A percentile compares a stretch with the other conserved stretches of the same genome.
Conservation (phyloP, 129 eudicot genomes). For the Tanacetum coccineum region DNA sequence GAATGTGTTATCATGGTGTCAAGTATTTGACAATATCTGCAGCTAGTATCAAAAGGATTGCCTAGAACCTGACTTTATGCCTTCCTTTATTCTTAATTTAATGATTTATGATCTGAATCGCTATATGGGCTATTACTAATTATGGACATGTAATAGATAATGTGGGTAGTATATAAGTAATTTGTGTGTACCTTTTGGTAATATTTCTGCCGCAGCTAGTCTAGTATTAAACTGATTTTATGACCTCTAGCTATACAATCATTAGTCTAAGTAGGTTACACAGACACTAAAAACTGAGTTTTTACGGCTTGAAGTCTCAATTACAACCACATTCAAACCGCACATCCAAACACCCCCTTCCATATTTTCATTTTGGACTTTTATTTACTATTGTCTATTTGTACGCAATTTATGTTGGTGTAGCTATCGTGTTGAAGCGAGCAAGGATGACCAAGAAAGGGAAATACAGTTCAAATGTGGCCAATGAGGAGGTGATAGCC, state of each 20-base stretch:
- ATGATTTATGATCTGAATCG: background rate
- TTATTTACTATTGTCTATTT: background rate
- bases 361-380: no score
- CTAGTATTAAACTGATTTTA: background rate
- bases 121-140: background rate
- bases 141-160: background rate
- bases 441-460: slow-evolving; percentile 87
- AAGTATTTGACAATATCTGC: no score
- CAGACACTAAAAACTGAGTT: no score
- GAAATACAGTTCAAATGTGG: slow-evolving; percentile 52
- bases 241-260: no score
- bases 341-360: no score
- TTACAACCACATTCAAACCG: no score
- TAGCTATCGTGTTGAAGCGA: slow-evolving; percentile 80
- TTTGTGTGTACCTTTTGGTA: background rate
- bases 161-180: background rate
- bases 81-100: background rate
- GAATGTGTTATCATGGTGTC: background rate
- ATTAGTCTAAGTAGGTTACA: no score
- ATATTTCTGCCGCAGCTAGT: background rate
- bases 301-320: no score
- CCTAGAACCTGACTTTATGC: no score
- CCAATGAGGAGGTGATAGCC: slow-evolving; percentile 50
- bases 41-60: no score
- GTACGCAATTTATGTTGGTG: slow-evolving; percentile 13